Evolutionary conservation across 805 yeast genomes (phyloP), one percentile per base, ranked within the genome.

Genomic region (Hagleromyces aurorensis): DNA sequence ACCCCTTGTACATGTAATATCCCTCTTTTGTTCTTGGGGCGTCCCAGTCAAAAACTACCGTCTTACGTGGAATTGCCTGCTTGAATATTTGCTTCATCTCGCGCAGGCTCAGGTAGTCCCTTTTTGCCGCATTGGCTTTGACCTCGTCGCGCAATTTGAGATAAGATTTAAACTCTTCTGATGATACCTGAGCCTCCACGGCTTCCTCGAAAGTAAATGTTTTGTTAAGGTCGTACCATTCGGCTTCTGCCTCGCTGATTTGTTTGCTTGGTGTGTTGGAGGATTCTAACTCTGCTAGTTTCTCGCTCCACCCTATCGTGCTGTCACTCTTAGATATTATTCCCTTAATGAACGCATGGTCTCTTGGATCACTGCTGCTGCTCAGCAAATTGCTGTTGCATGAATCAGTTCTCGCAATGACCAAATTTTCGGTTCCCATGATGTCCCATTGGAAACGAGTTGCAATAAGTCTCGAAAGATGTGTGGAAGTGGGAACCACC

Each of bases 391-490:
- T 67, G 10, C 72, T 71, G 23, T 71, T 65, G 44, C 71, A 73
- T 6, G 78, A 66, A 46, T 75, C 81, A 3, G 77, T 69, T 37
- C 81, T 59, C 2, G 81, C 78, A 55, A 75, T 73, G 12, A 74
- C 48, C 41, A 74, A 50, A 49, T 72, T 75, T 31, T 67, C 68
- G 3, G 72, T 52, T 7, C 74, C 74, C 79, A 74, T 71, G 16
- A 75, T 54, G 50, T 74, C 81, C 76, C 78, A 70, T 44, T 74
- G 81, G 43, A 74, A 55, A 41, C 81, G 61, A 1, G 78, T 66
- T 4, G 80, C 78, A 20, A 69, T 50, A 21, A 74, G 49, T 28
- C 81, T 54, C 23, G 72, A 56, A 13, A 75, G 48, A 34, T 73
- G 78, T 12, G 73, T 69, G 2, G 70, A 61, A 2, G 75, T 66